Evolutionary conservation across 2,329 filamentous ascomycete species (phyloP).

Genomic region (Domatiomyces catenatus): DNA sequence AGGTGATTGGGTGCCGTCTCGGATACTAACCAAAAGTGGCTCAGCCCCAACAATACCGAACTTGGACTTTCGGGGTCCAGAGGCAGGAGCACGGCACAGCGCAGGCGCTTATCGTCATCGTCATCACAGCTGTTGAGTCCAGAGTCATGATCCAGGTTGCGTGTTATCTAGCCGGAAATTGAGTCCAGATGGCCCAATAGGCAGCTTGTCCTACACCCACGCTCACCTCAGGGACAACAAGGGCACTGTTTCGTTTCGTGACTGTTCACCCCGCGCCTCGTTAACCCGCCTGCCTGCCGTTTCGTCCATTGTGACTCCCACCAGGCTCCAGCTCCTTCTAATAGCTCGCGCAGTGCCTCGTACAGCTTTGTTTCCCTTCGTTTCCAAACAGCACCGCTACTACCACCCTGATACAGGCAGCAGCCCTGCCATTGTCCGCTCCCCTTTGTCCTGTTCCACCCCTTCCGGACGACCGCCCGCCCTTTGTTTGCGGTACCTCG

Average conservation of each 20-base stretch:
- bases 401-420: not conserved
- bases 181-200: not conserved
- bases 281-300: not conserved
- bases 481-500: not conserved
- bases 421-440: not conserved
- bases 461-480: not conserved
- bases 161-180: not conserved
- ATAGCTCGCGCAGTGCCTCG: not conserved
- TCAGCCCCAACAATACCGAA: not conserved
- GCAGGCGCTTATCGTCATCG: not conserved
- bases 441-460: conserved; percentile 2
- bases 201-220: not conserved
- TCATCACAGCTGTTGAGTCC: not conserved
- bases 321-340: not conserved
- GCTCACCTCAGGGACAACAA: not conserved
- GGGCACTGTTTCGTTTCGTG: not conserved
- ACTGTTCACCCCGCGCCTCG: not conserved
- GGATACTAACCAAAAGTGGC: not conserved
- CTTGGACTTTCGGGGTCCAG: not conserved
- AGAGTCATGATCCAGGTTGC: not conserved
- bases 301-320: not conserved
- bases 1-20: not conserved
- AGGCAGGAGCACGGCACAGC: not conserved
- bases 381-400: not conserved
- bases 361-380: not conserved